A percentile compares a stretch with the other conserved stretches of the same genome.
Conservation (phyloP, 2,329 filamentous ascomycete genomes). For the Fusarium decemcellulare region DNA sequence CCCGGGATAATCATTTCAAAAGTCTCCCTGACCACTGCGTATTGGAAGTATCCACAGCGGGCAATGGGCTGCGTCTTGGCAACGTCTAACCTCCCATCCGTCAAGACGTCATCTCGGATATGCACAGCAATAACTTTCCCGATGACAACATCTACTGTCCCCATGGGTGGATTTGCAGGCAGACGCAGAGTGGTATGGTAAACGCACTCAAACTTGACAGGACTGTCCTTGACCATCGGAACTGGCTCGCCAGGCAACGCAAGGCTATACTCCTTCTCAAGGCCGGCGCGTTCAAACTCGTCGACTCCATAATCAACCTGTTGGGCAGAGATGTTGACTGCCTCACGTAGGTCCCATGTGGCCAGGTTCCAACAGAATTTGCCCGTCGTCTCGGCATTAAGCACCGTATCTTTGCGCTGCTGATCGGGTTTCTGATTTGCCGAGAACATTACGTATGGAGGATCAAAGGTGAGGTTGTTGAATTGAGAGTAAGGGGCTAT, state of each 20-base stretch:
- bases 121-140: constrained; percentile 22
- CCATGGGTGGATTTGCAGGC: constrained; percentile 24
- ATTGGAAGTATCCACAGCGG: constrained; percentile 24
- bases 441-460: constrained; percentile 27
- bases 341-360: constrained; percentile 23
- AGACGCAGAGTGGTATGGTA: constrained; percentile 21
- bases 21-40: constrained; percentile 19
- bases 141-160: constrained; percentile 24
- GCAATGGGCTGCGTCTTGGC: constrained; percentile 24
- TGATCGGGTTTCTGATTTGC: constrained; percentile 18
- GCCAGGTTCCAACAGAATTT: constrained; percentile 29
- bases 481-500: constrained; percentile 26
- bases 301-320: constrained; percentile 21
- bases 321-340: constrained; percentile 23
- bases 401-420: constrained; percentile 19
- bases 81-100: constrained; percentile 16
- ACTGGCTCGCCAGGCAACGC: constrained; percentile 3
- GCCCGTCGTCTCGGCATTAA: constrained; percentile 16
- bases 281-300: constrained; percentile 21
- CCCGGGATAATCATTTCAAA: constrained; percentile 20
- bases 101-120: constrained; percentile 20
- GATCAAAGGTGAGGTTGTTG: constrained; percentile 29
- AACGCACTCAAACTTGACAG: constrained; percentile 26
- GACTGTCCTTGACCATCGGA: constrained; percentile 25
- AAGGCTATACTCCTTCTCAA: constrained; percentile 8